Evolutionary conservation across 495 filamentous ascomycete species (phyloP), one percentile per base, ranked within the genome.

Genomic region (Xylaria grammica): DNA sequence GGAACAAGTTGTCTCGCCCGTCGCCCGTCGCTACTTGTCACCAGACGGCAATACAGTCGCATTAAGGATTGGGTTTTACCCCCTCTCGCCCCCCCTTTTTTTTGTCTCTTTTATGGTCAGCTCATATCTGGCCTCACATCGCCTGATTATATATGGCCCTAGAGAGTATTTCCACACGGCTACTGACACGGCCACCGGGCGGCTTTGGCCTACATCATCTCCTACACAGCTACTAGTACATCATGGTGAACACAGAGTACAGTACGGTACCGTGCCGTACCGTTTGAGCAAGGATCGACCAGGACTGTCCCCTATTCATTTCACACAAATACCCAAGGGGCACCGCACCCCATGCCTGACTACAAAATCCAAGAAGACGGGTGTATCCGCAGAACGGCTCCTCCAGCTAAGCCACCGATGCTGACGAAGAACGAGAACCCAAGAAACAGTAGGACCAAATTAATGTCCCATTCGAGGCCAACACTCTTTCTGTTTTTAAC

Each of bases 71-170:
- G 24, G 9, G 40, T 27, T 17, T 27, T 62, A 4, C 11, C 40
- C 42, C 22, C n/a, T 32, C 30, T 52, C 26, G 60, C 27, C 49
- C 36, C 60, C 42, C 30, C 51, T 30, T 54, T 38, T 38, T 55
- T 38, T 22, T 44, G 26, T 30, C 38, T 38, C 29, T 55, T 38
- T 22, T 44, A n/a, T 48, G 20, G 60, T 63, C 60, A 63, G 60
- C 60, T 63, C 60, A 55, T 55, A 32, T 54, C 50, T 63, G 60
- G 60, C 40, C 60, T 55, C 38, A 54, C 38, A n/a, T 63, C 60
- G 34, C 36, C 60, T 63, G 60, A 63, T 48, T 63, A 48, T 45
- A 27, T 42, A 27, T 9, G 22, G 7, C 34, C 27, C 22, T 34
- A 30, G 15, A 29, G 38, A 58, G 36, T 27, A 26, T 22, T 62